Evolutionary conservation across 2,329 filamentous ascomycete genomes (phyloP), one percentile per base, ranked within the genome.

Genomic region (Verticillium longisporum): DNA sequence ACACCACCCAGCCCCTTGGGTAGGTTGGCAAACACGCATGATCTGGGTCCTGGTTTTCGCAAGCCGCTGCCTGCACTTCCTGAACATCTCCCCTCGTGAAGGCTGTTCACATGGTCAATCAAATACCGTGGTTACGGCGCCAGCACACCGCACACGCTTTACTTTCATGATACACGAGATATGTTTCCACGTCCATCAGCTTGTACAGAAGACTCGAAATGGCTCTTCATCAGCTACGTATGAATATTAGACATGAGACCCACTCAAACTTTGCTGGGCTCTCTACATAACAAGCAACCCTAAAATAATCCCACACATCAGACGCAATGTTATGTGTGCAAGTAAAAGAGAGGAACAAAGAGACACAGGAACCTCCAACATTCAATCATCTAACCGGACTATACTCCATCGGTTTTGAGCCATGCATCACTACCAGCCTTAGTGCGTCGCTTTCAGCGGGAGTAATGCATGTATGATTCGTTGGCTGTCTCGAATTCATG

Each of bases 401-500:
- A 21, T 26, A 18, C 45, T 21, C 45, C 45, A 50, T 18, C 18
- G n/a, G 3, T 6, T 7, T 26, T 50, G 18, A n/a, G 7, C 21
- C 15, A 2, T 9, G n/a, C 7, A 21, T 4, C 45, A 21, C 13
- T n/a, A 6, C 18, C 5, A 21, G 21, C n/a, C 45, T 18, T 50
- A 9, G 7, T 18, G 38, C 45, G 21, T 21, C 7, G 2, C 9
- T 11, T 10, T 50, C 18, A 50, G 2, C 10, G 45, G n/a, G 45
- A 50, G 45, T 50, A 59, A 32, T 59, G 57, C 14, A 58, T 73
- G 71, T 61, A 63, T 61, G 63, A 73, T 64, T 77, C 77, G 45
- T 80, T 67, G 4, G 76, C 67, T 10, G 73, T 68, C 58, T 84
- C 81, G 60, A 80, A 82, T 64, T 84, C 82, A 61, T 78, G 83